phyloP scores from a whole-genome alignment of 2,329 filamentous ascomycete species.

The Rhytidhysteron rufulum region DNA sequence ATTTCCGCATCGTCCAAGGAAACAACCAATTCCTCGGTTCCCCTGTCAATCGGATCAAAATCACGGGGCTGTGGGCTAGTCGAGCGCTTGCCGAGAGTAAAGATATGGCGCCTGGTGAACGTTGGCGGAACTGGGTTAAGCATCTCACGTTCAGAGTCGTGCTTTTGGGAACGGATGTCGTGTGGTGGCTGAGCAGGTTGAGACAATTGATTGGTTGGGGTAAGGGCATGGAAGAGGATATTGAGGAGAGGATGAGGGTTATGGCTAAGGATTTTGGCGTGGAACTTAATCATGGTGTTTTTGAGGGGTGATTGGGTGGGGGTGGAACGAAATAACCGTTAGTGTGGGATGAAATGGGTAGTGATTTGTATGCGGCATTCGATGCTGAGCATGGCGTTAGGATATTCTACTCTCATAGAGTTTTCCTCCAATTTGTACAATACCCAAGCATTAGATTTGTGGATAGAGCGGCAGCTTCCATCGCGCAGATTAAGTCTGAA shows the following conservation, averaged over 20 bases:
- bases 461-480: too few relatives aligned
- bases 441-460: too few relatives aligned
- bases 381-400: background rate
- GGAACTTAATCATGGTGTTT: constrained; percentile 82
- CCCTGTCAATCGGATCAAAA: constrained; percentile 87
- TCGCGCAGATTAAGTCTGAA: too few relatives aligned
- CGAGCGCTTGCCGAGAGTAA: constrained; percentile 74
- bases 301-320: constrained; percentile 63
- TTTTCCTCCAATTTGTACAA: background rate
- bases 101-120: constrained; percentile 59
- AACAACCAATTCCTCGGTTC: constrained; percentile 90
- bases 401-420: constrained; percentile 1
- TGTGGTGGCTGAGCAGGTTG: constrained; percentile 78
- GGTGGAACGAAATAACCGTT: background rate
- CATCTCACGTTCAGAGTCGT: constrained; percentile 82
- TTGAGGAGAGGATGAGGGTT: constrained; percentile 80
- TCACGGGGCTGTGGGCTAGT: constrained; percentile 87
- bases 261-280: constrained; percentile 91
- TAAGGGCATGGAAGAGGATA: constrained; percentile 87
- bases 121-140: constrained; percentile 65
- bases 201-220: constrained; percentile 73
- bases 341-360: background rate
- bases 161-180: constrained; percentile 70
- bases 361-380: background rate
- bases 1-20: constrained; percentile 87